A percentile compares a stretch with the other conserved stretches of the same genome.
phyloP scores from a whole-genome alignment of 192 early-diverging fungal species.

The Diversispora epigaea region DNA sequence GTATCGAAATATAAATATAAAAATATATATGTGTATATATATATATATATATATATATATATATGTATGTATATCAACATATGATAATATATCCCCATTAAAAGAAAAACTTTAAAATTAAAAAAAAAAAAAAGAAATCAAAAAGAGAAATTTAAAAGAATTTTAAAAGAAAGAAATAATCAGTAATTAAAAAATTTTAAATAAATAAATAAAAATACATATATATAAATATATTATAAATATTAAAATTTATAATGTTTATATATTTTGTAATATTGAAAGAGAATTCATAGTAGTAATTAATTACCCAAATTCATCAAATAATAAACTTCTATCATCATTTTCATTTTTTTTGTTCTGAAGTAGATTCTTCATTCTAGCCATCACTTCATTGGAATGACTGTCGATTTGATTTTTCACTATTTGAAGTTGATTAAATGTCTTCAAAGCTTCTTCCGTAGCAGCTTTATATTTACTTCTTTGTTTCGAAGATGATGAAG shows the following conservation, averaged over 20 bases:
- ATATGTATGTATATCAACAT: background rate
- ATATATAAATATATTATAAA: no score
- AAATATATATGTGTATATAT: no score
- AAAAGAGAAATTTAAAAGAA: no score
- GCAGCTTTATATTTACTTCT: conserved; percentile 6
- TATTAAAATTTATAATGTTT: background rate
- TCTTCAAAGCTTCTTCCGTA: conserved; percentile 13
- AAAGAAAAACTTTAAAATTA: background rate
- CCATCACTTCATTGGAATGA: conserved; percentile 20
- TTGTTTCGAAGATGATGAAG: no score
- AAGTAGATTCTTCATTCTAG: conserved; percentile 18
- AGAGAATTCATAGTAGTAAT: background rate
- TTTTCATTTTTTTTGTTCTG: background rate
- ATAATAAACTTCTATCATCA: conserved; percentile 16
- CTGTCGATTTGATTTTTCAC: conserved; percentile 12
- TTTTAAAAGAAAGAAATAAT: no score
- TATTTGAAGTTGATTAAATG: conserved; percentile 24
- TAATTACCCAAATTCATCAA: background rate
- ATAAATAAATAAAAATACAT: no score
- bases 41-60: no score
- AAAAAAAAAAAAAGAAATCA: no score
- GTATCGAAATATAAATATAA: background rate
- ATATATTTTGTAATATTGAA: background rate
- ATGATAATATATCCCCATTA: background rate
- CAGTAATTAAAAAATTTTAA: no score